These are phyloP conservation scores for Leccinum pallidistipes DNA, from an alignment of 1,284 basidiomycete species.

Conservation along the genomic window DNA sequence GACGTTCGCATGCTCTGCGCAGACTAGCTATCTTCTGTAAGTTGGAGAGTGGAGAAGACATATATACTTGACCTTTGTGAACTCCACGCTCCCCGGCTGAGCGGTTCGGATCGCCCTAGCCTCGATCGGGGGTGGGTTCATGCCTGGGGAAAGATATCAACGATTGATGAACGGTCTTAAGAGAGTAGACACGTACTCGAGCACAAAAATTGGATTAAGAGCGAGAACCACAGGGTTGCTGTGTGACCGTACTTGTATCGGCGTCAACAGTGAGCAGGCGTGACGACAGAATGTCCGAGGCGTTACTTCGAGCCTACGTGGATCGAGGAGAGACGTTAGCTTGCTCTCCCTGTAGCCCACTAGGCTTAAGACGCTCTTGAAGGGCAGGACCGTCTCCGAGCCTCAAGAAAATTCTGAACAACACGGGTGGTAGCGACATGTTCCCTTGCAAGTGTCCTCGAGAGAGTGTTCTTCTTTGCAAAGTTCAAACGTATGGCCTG, in stretches of 20 bases:
- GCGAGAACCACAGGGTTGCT: slow-evolving; percentile 91
- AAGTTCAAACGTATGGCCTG: slow-evolving; percentile 46
- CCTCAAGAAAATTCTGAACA: slow-evolving; percentile 75
- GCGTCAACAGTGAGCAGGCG: not conserved
- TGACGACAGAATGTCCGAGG: slow-evolving; percentile 1
- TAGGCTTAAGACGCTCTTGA: slow-evolving; percentile 69
- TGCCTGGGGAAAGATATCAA: slow-evolving; percentile 52
- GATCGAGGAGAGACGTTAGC: slow-evolving; percentile 40
- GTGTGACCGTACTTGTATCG: slow-evolving; percentile 74
- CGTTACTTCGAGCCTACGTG: not conserved
- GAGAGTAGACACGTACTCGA: slow-evolving; percentile 65
- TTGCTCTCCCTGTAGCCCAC: slow-evolving; percentile 73
- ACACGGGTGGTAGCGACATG: slow-evolving; percentile 70
- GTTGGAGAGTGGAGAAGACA: slow-evolving; percentile 28
- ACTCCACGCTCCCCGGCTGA: too few species aligned
- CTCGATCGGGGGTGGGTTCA: slow-evolving; percentile 88
- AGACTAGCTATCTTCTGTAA: slow-evolving; percentile 77
- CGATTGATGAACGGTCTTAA: not conserved
- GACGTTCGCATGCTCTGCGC: slow-evolving; percentile 83
- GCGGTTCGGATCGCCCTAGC: slow-evolving; percentile 27
- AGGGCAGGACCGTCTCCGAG: slow-evolving; percentile 72
- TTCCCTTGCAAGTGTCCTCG: slow-evolving; percentile 73
- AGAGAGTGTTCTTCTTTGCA: slow-evolving; percentile 64
- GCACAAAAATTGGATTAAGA: slow-evolving; percentile 91
- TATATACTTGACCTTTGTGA: too few species aligned